Percentiles rank a stretch among this genome's conserved stretches.
phyloP scores from a whole-genome alignment of 2,329 filamentous ascomycete species.

The Botrytis byssoidea region DNA sequence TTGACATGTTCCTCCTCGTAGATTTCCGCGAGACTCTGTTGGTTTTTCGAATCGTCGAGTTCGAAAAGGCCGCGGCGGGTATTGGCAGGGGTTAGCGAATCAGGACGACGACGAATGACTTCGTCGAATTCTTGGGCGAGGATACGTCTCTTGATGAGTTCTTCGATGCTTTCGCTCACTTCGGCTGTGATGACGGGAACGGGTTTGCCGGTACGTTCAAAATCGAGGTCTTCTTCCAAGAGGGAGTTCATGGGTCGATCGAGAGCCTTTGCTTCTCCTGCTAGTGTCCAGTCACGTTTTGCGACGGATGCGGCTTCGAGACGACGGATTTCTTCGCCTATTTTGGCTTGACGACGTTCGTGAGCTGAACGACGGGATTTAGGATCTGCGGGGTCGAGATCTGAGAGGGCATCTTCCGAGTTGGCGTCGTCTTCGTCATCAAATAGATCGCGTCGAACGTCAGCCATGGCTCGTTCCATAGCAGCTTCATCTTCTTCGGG shows the following conservation, averaged over 20 bases:
- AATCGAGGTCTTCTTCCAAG: constrained; percentile 91
- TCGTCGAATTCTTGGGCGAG: constrained; percentile 90
- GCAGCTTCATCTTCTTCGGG: constrained; percentile 59
- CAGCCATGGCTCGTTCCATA: constrained; percentile 77
- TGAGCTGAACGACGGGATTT: constrained; percentile 78
- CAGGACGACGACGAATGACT: constrained; percentile 76
- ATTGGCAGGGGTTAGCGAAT: constrained; percentile 60
- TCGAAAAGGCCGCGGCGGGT: constrained; percentile 66
- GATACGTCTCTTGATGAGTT: constrained; percentile 90
- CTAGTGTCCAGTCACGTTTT: constrained; percentile 86
- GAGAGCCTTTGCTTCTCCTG: constrained; percentile 79
- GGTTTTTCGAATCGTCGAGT: constrained; percentile 82
- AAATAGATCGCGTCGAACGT: constrained; percentile 87
- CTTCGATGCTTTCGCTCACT: constrained; percentile 86
- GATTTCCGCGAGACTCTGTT: constrained; percentile 83
- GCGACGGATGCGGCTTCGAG: constrained; percentile 87
- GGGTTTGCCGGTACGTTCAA: constrained; percentile 92
- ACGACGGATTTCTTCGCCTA: constrained; percentile 85
- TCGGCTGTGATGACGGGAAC: constrained; percentile 92
- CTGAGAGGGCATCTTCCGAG: constrained; percentile 63
- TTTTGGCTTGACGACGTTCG: constrained; percentile 80
- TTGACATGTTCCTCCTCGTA: constrained; percentile 93
- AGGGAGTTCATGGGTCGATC: constrained; percentile 89
- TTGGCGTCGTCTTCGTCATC: constrained; percentile 68
- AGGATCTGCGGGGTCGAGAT: constrained; percentile 66